phyloP scores from a whole-genome alignment of 148 eudicot genomes.

The Polygonum aviculare region DNA sequence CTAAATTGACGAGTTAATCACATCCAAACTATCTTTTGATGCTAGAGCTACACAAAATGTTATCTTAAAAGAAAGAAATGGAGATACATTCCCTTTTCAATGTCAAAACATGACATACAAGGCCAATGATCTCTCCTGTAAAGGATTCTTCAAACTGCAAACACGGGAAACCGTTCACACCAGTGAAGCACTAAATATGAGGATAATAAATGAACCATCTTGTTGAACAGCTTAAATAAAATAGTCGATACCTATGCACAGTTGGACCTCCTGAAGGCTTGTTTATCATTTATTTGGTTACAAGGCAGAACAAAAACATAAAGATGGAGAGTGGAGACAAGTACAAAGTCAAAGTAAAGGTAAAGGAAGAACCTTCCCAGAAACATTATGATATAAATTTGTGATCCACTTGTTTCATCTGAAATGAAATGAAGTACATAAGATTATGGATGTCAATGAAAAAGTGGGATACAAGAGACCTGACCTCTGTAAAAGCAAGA shows the following conservation, averaged over 20 bases:
- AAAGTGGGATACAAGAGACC: conserved; percentile 19
- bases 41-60: not conserved
- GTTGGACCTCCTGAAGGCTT: conserved; percentile 7
- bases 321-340: not conserved
- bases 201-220: conserved; percentile 8
- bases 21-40: not conserved
- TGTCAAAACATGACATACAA: conserved; percentile 22
- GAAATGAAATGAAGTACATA: conserved; percentile 19
- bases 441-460: not conserved
- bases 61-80: conserved; percentile 3
- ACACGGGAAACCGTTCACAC: conserved; percentile 29
- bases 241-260: not conserved
- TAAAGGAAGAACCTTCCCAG: not conserved
- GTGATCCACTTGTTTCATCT: not conserved
- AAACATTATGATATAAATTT: not conserved
- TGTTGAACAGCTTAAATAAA: conserved; percentile 9
- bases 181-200: conserved; percentile 16
- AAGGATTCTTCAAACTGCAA: conserved; percentile 30
- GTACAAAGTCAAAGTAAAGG: not conserved
- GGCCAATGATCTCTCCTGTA: conserved; percentile 21
- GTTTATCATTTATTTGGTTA: conserved; percentile 1
- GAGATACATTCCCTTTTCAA: conserved; percentile 24
- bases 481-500: conserved; percentile 89
- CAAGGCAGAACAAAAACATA: not conserved
- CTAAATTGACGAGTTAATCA: not conserved